phyloP scores from a whole-genome alignment of 202 grass and related monocot genomes.

The Zoysia matrella region DNA sequence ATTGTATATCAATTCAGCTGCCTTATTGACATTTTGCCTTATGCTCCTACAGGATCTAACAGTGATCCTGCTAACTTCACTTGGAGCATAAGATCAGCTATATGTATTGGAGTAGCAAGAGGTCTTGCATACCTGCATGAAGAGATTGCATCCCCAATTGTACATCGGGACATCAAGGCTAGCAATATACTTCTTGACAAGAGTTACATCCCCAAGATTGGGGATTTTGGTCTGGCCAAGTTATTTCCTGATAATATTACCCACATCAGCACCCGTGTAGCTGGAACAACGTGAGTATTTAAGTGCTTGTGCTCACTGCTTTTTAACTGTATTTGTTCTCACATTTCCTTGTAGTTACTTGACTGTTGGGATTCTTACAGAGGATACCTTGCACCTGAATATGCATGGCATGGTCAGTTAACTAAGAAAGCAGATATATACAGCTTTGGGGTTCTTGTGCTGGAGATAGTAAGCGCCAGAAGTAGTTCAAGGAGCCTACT shows the following conservation, averaged over 20 bases:
- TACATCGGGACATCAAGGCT: slow-evolving; percentile 97
- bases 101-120: slow-evolving; percentile 70
- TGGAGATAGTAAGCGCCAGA: slow-evolving; percentile 77
- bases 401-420: slow-evolving; percentile 91
- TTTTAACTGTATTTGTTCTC: neutral
- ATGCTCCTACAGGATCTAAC: slow-evolving; percentile 54
- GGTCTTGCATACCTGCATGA: slow-evolving; percentile 89
- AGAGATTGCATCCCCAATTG: slow-evolving; percentile 71
- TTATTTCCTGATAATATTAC: slow-evolving; percentile 96
- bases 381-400: slow-evolving; percentile 97
- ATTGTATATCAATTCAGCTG: neutral
- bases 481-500: slow-evolving; percentile 73
- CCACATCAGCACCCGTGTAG: slow-evolving; percentile 92
- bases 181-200: slow-evolving; percentile 88
- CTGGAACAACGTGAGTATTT: slow-evolving; percentile 90
- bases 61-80: slow-evolving; percentile 72
- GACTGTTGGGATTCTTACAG: slow-evolving; percentile 50
- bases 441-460: slow-evolving; percentile 81
- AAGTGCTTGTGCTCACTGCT: neutral
- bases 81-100: slow-evolving; percentile 74
- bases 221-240: slow-evolving; percentile 94
- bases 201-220: slow-evolving; percentile 79
- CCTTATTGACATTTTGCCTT: neutral
- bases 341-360: slow-evolving; percentile 34
- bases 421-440: slow-evolving; percentile 97